Conservation (phyloP, 768 basidiomycete genomes). For the Amanita thiersii region DNA sequence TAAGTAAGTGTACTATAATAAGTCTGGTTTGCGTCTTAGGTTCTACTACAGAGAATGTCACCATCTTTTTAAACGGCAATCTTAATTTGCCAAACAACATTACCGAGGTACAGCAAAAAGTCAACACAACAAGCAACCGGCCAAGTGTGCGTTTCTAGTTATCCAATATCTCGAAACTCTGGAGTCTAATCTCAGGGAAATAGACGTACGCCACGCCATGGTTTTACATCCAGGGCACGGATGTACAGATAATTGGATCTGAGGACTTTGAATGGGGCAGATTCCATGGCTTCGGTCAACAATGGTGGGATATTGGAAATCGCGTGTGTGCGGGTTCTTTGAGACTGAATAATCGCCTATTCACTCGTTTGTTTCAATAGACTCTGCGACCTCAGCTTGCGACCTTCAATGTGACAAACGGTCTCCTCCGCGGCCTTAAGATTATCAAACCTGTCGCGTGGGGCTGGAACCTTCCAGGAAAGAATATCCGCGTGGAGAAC, state of each 20-base stretch:
- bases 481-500: constrained; percentile 29
- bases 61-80: constrained; percentile 33
- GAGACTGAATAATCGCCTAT: no score
- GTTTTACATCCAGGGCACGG: constrained; percentile 34
- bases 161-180: background rate
- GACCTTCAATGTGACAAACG: constrained; percentile 38
- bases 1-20: background rate
- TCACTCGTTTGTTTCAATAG: constrained; percentile 11
- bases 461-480: constrained; percentile 33
- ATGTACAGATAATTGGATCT: constrained; percentile 32
- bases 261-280: constrained; percentile 29
- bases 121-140: constrained; percentile 28
- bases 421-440: constrained; percentile 26
- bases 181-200: background rate
- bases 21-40: background rate
- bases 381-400: constrained; percentile 37
- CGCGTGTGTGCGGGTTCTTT: constrained; percentile 19
- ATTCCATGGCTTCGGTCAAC: constrained; percentile 40
- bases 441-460: constrained; percentile 43
- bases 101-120: constrained; percentile 28
- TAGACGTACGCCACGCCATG: constrained; percentile 35
- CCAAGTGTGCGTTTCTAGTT: constrained; percentile 21
- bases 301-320: constrained; percentile 41
- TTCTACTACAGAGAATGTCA: constrained; percentile 25
- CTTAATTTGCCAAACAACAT: constrained; percentile 35